Evolutionary conservation across 331 rosid genomes (phyloP), one percentile per base, ranked within the genome.

Genomic region (Dryas integrifolia): DNA sequence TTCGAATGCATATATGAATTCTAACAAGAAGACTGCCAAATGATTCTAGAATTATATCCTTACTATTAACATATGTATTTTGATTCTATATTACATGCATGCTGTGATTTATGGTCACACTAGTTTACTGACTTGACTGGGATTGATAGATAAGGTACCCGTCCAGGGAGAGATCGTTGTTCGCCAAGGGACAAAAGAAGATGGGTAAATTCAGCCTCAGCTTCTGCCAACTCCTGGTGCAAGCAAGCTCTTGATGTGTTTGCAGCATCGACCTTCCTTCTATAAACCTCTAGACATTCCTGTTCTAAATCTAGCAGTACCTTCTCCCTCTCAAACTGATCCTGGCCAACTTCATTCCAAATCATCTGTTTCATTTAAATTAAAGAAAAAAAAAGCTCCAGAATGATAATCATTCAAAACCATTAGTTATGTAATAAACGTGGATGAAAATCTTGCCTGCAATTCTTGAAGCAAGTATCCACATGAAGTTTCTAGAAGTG

Each of bases 261-360:
- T 66, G 99, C 99, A 51, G 76, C 83, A 68, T 95, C 96, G 45
- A 95, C 99, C 85, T 89, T 95, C 83, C 83, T 88, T 78, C 96
- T 86, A 75, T 84, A 80, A 61, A 95, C 93, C 67, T 88, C 93
- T 7, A 91, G 89, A 60, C 99, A 95, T 62, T 91, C 99, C 71
- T 89, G 99, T 80, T 91, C 97, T 75, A 95, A 83, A 78, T 95
- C 90, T 57, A 91, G 76, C 75, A 95, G 82, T 85, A 92, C 86
- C 78, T 89, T 95, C 80, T 92, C 99, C 77, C 96, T 88, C 65
- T 88, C 96, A 43, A 84, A 84, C 73, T 92, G 85, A 51, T 92
- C 97, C 84, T 92, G 97, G 79, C 99, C 99, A 48, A 95, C 86
- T 92, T 95, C 99, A 41, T 95, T 90, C 99, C 97, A 95, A 64